Percentiles rank a stretch among this genome's conserved stretches.
Evolutionary conservation across 306 rosid genomes (phyloP).

Genomic region (Heteromeles arbutifolia): DNA sequence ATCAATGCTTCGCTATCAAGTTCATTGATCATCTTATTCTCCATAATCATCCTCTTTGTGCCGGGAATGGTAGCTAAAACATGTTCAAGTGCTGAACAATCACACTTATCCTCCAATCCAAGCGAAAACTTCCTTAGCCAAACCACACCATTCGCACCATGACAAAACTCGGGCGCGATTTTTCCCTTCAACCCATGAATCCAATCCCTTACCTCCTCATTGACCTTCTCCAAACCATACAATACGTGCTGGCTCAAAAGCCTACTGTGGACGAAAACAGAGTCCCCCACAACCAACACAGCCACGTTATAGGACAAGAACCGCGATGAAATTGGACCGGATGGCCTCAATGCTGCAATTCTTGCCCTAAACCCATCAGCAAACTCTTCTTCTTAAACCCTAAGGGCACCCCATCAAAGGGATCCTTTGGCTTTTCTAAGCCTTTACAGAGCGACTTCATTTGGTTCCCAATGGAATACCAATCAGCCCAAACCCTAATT

Average conservation of each 20-base stretch:
- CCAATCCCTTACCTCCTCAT: conserved; percentile 79
- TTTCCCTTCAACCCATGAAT: conserved; percentile 43
- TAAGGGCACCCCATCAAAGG: conserved; percentile 50
- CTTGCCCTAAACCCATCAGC: conserved; percentile 63
- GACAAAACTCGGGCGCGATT: conserved; percentile 39
- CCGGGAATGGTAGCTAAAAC: conserved; percentile 76
- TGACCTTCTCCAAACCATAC: conserved; percentile 65
- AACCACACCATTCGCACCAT: conserved; percentile 38
- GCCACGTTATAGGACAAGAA: conserved; percentile 63
- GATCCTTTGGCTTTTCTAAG: conserved; percentile 41
- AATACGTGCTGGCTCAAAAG: conserved; percentile 56
- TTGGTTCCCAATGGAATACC: conserved; percentile 53
- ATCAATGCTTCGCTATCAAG: no score
- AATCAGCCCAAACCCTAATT: conserved; percentile 58
- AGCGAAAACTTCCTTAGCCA: conserved; percentile 81
- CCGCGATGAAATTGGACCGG: conserved; percentile 62
- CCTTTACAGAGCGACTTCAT: conserved; percentile 56
- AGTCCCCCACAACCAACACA: conserved; percentile 69
- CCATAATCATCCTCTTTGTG: conserved; percentile 87
- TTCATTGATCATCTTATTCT: no score
- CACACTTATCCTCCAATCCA: conserved; percentile 45
- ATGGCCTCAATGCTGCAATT: conserved; percentile 68
- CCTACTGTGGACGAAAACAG: conserved; percentile 85
- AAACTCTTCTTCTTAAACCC: conserved; percentile 28
- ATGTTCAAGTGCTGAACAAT: conserved; percentile 66